phyloP scores from a whole-genome alignment of 441 rosid genomes.

The Aleurites moluccanus region DNA sequence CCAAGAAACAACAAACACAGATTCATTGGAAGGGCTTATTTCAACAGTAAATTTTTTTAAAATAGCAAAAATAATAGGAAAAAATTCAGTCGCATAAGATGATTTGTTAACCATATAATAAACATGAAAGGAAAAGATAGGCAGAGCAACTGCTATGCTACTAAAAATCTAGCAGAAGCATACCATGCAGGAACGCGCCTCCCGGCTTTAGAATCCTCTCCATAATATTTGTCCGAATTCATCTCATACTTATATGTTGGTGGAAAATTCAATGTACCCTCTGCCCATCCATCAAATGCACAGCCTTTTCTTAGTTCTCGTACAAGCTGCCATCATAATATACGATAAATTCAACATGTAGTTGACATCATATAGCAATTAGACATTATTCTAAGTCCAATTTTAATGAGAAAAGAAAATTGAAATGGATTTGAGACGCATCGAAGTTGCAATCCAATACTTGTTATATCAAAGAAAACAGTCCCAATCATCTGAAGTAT shows the following conservation, averaged over 20 bases:
- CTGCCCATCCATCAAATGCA: conserved; percentile 87
- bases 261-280: conserved; percentile 66
- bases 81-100: conserved; percentile 6
- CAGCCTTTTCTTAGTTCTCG: conserved; percentile 67
- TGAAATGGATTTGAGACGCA: not conserved
- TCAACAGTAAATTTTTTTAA: not conserved
- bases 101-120: not conserved
- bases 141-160: not conserved
- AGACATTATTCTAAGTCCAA: conserved; percentile 8
- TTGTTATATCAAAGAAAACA: not conserved
- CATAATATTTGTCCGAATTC: conserved; percentile 67
- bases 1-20: not conserved
- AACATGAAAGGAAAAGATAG: not conserved
- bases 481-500: conserved; percentile 1
- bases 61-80: not conserved
- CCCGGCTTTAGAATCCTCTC: conserved; percentile 73
- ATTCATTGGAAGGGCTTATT: not conserved
- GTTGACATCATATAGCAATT: conserved; percentile 12
- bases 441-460: not conserved
- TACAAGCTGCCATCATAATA: conserved; percentile 55
- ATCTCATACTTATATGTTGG: conserved; percentile 91
- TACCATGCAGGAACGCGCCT: conserved; percentile 95
- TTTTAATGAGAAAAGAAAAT: conserved; percentile 3
- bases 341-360: conserved; percentile 10
- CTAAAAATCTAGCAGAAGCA: conserved; percentile 18